Conservation (phyloP, 345 rosid species). For the Bretschneidera sinensis region DNA sequence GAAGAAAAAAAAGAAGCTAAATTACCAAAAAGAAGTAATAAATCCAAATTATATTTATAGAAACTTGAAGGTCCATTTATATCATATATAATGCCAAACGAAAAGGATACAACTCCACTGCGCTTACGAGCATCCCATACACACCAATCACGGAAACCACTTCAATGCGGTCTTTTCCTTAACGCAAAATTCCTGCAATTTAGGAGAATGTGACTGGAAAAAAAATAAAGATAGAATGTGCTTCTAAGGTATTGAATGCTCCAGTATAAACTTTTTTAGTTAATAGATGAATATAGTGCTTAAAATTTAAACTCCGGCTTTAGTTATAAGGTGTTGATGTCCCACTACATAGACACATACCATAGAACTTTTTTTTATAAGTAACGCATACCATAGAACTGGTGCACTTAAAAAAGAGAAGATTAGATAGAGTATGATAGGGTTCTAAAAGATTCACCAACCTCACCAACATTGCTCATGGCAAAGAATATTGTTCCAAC, state of each 20-base stretch:
- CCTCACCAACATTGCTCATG: constrained; percentile 56
- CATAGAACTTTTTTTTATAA: too few species aligned
- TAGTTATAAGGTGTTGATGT: too few species aligned
- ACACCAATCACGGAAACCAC: constrained; percentile 47
- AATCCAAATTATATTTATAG: too few species aligned
- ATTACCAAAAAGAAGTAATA: too few species aligned
- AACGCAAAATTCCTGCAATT: constrained; percentile 54
- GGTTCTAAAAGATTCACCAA: too few species aligned
- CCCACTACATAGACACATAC: too few species aligned
- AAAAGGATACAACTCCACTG: constrained; percentile 45
- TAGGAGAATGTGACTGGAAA: neutral
- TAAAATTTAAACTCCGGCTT: too few species aligned
- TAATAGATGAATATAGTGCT: too few species aligned
- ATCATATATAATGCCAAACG: neutral
- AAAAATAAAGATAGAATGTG: neutral
- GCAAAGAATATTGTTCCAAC: constrained; percentile 44
- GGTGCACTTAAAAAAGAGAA: too few species aligned
- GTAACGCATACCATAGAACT: too few species aligned
- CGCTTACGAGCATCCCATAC: constrained; percentile 42
- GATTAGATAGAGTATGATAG: too few species aligned
- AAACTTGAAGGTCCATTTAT: neutral
- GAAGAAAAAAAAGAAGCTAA: neutral
- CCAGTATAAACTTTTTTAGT: neutral
- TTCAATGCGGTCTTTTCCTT: constrained; percentile 48
- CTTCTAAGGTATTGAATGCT: neutral